A percentile compares a stretch with the other conserved stretches of the same genome.
Evolutionary conservation across 2,329 filamentous ascomycete species (phyloP).

Genomic region (Huntiella omanensis): DNA sequence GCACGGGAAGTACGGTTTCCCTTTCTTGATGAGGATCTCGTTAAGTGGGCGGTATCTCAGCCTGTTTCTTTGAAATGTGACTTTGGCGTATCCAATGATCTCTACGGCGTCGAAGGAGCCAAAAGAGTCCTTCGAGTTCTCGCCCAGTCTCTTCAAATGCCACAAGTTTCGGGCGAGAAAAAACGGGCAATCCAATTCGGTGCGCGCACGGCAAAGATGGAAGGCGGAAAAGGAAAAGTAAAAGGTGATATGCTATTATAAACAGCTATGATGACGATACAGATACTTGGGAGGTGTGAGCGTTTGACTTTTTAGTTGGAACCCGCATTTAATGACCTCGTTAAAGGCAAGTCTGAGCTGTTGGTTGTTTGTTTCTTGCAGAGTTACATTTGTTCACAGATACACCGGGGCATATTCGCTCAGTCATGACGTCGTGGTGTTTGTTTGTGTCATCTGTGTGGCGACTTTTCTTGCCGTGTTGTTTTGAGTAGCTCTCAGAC

Average conservation of each 20-base stretch:
- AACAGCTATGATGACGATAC: conserved; percentile 44
- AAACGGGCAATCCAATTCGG: conserved; percentile 52
- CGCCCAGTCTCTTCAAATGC: conserved; percentile 4
- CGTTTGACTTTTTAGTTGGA: neutral
- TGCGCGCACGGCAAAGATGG: conserved; percentile 67
- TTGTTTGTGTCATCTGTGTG: too few species aligned
- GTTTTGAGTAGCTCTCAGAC: too few species aligned
- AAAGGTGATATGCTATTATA: neutral
- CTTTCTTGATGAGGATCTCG: conserved; percentile 70
- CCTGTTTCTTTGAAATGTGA: conserved; percentile 79
- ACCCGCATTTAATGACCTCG: conserved; percentile 24
- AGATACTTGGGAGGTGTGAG: conserved; percentile 53
- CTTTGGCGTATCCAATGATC: conserved; percentile 29
- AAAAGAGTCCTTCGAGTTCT: conserved; percentile 49
- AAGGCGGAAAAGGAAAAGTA: conserved; percentile 28
- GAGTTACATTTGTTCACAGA: neutral
- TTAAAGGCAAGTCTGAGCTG: conserved; percentile 49
- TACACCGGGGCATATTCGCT: neutral
- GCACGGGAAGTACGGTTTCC: conserved; percentile 78
- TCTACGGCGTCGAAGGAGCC: conserved; percentile 42
- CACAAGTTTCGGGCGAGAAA: conserved; percentile 1
- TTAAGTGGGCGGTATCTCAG: conserved; percentile 56
- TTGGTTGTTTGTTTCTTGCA: conserved; percentile 4
- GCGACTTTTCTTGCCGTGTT: too few species aligned
- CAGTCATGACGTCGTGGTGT: neutral